Evolutionary conservation across 352 stramenopile genomes (phyloP), one percentile per base, ranked within the genome.

Genomic region (Globisporangium ultimum): DNA sequence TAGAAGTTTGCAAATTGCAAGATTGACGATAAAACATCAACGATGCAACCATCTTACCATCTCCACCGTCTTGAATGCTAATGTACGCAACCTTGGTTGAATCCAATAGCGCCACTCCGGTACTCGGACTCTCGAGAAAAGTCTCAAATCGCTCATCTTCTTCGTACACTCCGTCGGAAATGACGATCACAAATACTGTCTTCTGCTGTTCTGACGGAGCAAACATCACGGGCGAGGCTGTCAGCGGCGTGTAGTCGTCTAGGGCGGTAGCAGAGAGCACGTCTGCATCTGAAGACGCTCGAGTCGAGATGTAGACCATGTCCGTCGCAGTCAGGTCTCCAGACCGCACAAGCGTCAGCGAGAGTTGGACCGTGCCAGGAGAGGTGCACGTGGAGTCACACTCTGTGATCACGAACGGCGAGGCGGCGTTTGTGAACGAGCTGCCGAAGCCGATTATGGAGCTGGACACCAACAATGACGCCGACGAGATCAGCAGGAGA

Each of bases 111-210:
- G 63, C 56, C 10, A 72, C 66, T 0, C 64, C 66, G 21, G 48
- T 20, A 34, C 61, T 77, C 15, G 66, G 59, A 8, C 57, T 70
- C 5, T 41, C n/a, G 20, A 87, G 20, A 17, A 68, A 53, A 28
- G 55, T 73, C 55, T 84, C 68, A 51, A 84, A 80, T 24, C 58
- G 57, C 41, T 79, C 66, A 46, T 81, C 73, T 50, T 78, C 60
- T 48, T 83, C 69, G 50, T 87, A 82, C 1, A 79, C 42, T 14
- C 73, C 76, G 15, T 83, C 74, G 2, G 76, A 84, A 8, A 77
- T 48, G 15, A 87, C 53, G 12, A 64, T 72, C 12, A 87, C 45
- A 0, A 38, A 28, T 20, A 82, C 60, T 2, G 36, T 69, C 43
- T 82, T 67, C 20, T 48, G 54, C 1, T 47, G 67, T 13, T 84